A percentile compares a stretch with the other conserved stretches of the same genome.
phyloP scores from a whole-genome alignment of 1,284 basidiomycete genomes.

The Malassezia nana region DNA sequence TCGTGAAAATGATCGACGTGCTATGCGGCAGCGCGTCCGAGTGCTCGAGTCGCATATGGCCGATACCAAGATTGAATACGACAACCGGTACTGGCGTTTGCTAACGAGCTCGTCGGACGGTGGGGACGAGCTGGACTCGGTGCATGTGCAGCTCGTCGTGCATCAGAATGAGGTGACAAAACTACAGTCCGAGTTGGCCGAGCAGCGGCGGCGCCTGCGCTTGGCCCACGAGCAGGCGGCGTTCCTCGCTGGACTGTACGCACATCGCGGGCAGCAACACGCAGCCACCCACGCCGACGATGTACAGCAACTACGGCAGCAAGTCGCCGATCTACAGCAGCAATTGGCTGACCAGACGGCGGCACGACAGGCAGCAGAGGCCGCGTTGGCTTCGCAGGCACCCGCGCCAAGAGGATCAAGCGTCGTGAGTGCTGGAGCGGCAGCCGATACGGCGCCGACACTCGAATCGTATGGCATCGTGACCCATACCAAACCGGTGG shows the following conservation, averaged over 20 bases:
- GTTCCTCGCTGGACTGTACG: constrained; percentile 14
- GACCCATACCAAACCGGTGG: too few species aligned
- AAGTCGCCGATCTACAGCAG: constrained; percentile 11
- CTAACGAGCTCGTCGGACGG: constrained; percentile 10
- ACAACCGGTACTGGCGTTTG: constrained; percentile 16
- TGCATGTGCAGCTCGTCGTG: constrained; percentile 14
- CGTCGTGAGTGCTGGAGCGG: not conserved
- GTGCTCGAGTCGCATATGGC: constrained; percentile 17
- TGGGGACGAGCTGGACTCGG: not conserved
- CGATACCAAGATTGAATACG: constrained; percentile 16
- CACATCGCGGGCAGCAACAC: constrained; percentile 10
- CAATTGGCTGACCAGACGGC: constrained; percentile 1
- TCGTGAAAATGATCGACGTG: constrained; percentile 11
- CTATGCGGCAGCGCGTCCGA: constrained; percentile 18
- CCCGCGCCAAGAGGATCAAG: not conserved
- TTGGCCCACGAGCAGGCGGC: constrained; percentile 6
- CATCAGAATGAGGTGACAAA: constrained; percentile 11
- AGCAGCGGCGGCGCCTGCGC: not conserved
- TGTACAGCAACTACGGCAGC: not conserved
- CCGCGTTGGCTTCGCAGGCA: not conserved
- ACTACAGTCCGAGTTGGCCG: constrained; percentile 4
- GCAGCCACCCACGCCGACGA: not conserved
- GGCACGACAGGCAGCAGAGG: constrained; percentile 6
- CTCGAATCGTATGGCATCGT: not conserved
- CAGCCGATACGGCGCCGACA: not conserved